These are phyloP conservation scores for Moringa oleifera DNA, from an alignment of 345 rosid genomes.

Conservation along the genomic window DNA sequence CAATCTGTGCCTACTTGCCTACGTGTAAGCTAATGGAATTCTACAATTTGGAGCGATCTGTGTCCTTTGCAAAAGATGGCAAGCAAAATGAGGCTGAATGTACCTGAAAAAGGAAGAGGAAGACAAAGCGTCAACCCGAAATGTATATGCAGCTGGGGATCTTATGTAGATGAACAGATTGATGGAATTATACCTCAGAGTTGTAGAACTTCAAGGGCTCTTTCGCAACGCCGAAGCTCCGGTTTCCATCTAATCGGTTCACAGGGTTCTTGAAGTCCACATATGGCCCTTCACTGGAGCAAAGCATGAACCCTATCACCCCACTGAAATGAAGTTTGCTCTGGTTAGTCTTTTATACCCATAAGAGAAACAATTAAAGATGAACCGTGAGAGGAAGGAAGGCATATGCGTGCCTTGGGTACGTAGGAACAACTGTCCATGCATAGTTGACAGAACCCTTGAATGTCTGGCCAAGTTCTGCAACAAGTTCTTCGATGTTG, in stretches of 20 bases:
- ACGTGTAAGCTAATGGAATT: too few relatives aligned
- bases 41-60: background rate
- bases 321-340: slow-evolving; percentile 59
- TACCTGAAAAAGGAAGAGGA: slow-evolving; percentile 26
- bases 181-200: slow-evolving; percentile 35
- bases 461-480: slow-evolving; percentile 77
- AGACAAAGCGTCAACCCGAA: too few relatives aligned
- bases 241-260: slow-evolving; percentile 30
- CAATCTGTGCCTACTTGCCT: too few relatives aligned
- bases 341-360: too few relatives aligned
- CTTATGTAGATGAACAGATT: background rate
- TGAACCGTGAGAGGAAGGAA: too few relatives aligned
- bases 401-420: slow-evolving; percentile 93
- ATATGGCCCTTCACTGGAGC: slow-evolving; percentile 59
- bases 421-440: slow-evolving; percentile 97
- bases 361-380: too few relatives aligned
- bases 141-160: too few relatives aligned
- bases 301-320: slow-evolving; percentile 67
- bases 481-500: slow-evolving; percentile 83
- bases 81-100: slow-evolving; percentile 61
- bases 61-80: slow-evolving; percentile 47
- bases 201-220: slow-evolving; percentile 50
- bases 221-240: slow-evolving; percentile 37
- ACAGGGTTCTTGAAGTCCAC: slow-evolving; percentile 56
- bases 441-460: slow-evolving; percentile 95